Evolutionary conservation across 148 eudicot species (phyloP), one percentile per base, ranked within the genome.

Genomic region (Gaultheria prostrata): DNA sequence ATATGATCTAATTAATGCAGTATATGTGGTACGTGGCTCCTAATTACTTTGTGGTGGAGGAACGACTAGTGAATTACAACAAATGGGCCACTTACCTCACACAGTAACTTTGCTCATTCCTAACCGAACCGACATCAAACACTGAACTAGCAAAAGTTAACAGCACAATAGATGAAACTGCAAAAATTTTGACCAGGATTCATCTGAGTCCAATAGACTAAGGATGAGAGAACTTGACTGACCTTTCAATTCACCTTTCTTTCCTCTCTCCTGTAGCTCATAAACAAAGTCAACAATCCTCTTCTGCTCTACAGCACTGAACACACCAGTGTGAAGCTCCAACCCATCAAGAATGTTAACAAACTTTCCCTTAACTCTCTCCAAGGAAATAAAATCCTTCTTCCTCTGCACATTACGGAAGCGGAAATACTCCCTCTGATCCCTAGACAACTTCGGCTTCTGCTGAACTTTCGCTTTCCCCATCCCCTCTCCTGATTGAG

Each of bases 221-320:
- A 17, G 24, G 20, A 14, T 15, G 53, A n/a, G 48, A 15, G 21
- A n/a, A 51, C 51, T 75, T 3, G 50, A 87, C 89, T 83, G 67
- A 97, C 99, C 98, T 95, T 91, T 97, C 20, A 97, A 86, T 86
- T 92, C 88, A 50, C 98, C 91, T 18, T 85, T 91, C 86, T 80
- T 89, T 84, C 98, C 99, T 90, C 43, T 93, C 85, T 95, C 93
- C 76, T 84, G 86, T 59, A 97, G 86, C 79, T 83, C 82, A 69
- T 90, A 92, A 33, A 97, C 88, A 83, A 50, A 91, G 74, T 89
- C 89, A 82, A 93, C 98, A 49, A 97, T 95, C 88, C 91, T 90
- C 76, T 87, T 92, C 91, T 97, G 99, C 85, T 95, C 98, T 24
- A 83, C 95, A 70, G 94, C 95, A 85, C 99, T 97, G 83, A 97